Evolutionary conservation across 495 filamentous ascomycete species (phyloP).

Genomic region (Sordaria brevicollis): DNA sequence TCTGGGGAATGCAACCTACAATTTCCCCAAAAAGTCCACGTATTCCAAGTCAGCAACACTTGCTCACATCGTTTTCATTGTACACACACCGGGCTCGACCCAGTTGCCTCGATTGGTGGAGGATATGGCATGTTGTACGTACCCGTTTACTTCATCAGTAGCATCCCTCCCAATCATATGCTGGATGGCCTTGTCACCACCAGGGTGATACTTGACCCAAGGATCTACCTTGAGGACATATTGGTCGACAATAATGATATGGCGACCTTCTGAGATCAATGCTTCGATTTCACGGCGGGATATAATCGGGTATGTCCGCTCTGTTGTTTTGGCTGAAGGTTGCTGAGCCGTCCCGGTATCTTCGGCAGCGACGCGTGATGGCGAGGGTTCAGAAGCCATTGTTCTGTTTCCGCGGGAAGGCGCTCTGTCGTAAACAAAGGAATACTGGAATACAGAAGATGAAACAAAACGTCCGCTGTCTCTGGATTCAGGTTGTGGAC

Average conservation of each 20-base stretch:
- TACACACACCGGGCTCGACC: not conserved
- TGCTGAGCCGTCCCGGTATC: not conserved
- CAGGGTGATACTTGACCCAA: constrained; percentile 83
- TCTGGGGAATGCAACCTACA: constrained; percentile 73
- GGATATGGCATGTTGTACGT: constrained; percentile 28
- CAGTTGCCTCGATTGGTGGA: not conserved
- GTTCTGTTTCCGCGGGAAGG: not conserved
- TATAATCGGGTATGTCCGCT: constrained; percentile 32
- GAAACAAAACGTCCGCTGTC: not conserved
- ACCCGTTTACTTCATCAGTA: constrained; percentile 91
- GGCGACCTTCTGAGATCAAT: constrained; percentile 76
- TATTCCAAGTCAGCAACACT: not conserved
- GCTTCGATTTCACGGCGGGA: constrained; percentile 73
- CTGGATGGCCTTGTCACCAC: constrained; percentile 81
- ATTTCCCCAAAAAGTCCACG: not conserved
- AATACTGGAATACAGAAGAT: not conserved
- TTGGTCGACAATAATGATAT: constrained; percentile 69
- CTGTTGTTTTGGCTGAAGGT: constrained; percentile 19
- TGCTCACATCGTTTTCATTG: not conserved
- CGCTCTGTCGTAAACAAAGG: not conserved
- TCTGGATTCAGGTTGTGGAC: not conserved
- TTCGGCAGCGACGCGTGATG: not conserved
- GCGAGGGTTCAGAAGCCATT: not conserved
- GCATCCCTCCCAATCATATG: constrained; percentile 97
- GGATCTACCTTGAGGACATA: constrained; percentile 79